Base-by-base conservation (phyloP, 2,329 filamentous ascomycete genomes). In the Raffaelea arxii region DNA sequence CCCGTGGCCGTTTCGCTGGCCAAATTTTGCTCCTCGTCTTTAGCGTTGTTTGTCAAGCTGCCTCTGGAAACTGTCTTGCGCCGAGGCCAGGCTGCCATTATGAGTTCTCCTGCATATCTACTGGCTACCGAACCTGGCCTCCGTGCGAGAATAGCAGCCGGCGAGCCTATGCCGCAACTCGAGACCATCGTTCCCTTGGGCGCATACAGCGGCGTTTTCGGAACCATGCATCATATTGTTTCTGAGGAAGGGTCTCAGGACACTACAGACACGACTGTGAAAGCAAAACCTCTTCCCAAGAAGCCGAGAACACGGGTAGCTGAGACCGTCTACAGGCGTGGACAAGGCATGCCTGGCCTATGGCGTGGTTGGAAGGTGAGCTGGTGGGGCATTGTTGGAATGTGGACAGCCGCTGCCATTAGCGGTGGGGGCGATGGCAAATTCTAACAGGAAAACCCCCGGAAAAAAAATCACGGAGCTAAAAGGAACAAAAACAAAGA, bases 41-140 rank as follows among this genome's bases (percentile, higher is more conserved):
- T 80, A 2, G 90, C 94, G 42, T 77, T 97, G 25, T 85, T 92
- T 56, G 65, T 95, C 54, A 90, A 91, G 58, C 78, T 97, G 12
- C 92, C 92, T 0, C 71, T 97, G 4, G 92, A 98, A 65, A 97
- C 91, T 1, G 85, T 95, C 16, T 75, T 97, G 7, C 82, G 92
- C 41, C 80, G 92, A 49, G 91, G 87, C 5, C 92, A 98, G 64
- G 83, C 92, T 49, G 73, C 82, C 2, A 80, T 88, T 1, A 72
- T 87, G 40, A 73, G 74, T 16, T 72, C 72, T 14, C 72, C 74
- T 2, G 57, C 66, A 11, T 75, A 78, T 47, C 53, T 74, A 3
- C 61, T 63, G 11, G 75, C 78, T 0, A 63, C 77, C 3, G 67
- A 72, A 19, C 58, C 49, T 4, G 41, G 2, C 12, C 43, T 24